Conservation (phyloP, 495 filamentous ascomycete genomes). For the Tuber brumale region DNA sequence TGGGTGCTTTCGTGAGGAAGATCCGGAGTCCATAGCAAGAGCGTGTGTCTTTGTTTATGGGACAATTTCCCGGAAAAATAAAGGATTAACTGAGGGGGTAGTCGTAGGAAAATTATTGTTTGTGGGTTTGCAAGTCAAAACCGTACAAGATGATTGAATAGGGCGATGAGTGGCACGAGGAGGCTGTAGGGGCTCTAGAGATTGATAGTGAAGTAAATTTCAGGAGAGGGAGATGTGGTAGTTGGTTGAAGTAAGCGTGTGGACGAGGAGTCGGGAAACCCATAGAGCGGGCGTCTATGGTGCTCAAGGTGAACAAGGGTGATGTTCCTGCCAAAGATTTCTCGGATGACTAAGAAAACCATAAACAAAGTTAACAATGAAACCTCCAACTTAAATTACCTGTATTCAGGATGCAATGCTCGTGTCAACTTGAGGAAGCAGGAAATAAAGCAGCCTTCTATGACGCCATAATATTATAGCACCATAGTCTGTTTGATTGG, state of each 20-base stretch:
- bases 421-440: too few relatives aligned
- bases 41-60: constrained; percentile 3
- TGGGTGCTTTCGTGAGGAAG: constrained; percentile 12
- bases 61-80: not conserved
- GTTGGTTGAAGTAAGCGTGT: constrained; percentile 14
- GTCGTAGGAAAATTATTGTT: not conserved
- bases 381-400: not conserved
- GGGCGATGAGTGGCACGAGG: not conserved
- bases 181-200: not conserved
- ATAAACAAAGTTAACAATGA: not conserved
- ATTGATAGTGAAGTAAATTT: not conserved
- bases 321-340: not conserved
- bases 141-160: not conserved
- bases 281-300: not conserved
- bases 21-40: constrained; percentile 8
- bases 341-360: not conserved
- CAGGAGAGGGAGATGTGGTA: constrained; percentile 13
- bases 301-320: not conserved
- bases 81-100: not conserved
- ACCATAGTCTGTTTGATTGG: too few relatives aligned
- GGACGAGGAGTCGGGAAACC: not conserved
- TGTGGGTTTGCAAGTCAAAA: not conserved
- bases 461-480: too few relatives aligned
- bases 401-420: too few relatives aligned
- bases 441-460: too few relatives aligned